Base-by-base conservation (phyloP, 441 rosid species). In the Daphne laureola region DNA sequence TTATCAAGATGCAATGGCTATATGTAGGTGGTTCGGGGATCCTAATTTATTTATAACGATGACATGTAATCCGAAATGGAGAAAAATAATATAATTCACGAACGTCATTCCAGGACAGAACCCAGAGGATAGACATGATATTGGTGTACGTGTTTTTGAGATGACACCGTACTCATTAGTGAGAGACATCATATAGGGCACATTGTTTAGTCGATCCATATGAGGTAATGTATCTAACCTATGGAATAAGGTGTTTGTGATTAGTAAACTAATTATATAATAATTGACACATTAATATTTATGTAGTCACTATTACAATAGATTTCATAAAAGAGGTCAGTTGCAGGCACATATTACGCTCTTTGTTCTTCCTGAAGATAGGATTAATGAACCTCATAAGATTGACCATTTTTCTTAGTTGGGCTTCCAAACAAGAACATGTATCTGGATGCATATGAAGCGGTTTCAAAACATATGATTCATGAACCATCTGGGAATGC, bases 321-420 rank as follows among this genome's bases (percentile, higher is more conserved):
- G 40, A 31, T 51, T n/a, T 0, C 48, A 57, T 26, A 70, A 70
- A 15, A 7, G 38, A 2, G 59, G 62, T 2, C 54, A 53, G 0
- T 61, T 47, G 0, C 52, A 56, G 17, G 64, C 61, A 1, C 70
- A 61, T 8, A 70, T 70, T 4, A 1, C 61, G 0, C 0, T 65
- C 0, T 61, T 17, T 17, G 8, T 56, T 3, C 48, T 47, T 1
- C 23, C 45, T 0, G 2, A 42, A 3, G 47, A 51, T 3, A 64
- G 55, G 3, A 0, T 7, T 0, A 2, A 6, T 1, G 9, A 42
- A 0, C 2, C 49, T 0, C 3, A 12, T 0, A 23, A 38, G 0
- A 50, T 67, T 0, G 14, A 67, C 2, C 8, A 4, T 0, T 13
- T 49, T 0, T 67, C 0, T 21, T 25, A 6, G 44, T 54, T 0